Conservation (phyloP, 2,329 filamentous ascomycete species). For the Hymenotorrendiella dingleyae region DNA sequence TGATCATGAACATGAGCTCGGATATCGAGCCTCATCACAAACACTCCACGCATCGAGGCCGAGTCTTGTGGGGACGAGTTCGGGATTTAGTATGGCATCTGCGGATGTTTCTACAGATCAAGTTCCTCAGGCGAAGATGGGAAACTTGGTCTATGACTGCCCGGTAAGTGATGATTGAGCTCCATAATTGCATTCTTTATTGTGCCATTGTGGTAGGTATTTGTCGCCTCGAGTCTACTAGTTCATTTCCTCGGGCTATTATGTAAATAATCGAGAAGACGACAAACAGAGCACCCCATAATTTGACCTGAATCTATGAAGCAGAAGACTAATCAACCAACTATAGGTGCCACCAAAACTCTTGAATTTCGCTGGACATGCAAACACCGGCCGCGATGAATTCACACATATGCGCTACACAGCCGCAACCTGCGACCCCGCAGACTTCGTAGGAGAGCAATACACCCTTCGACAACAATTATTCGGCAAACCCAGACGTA, state of each 20-base stretch:
- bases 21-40: background rate
- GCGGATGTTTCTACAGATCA: conserved; percentile 1
- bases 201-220: too few relatives aligned
- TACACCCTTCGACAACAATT: conserved; percentile 64
- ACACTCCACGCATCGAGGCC: background rate
- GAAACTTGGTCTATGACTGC: conserved; percentile 17
- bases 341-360: conserved; percentile 19
- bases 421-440: conserved; percentile 64
- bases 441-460: conserved; percentile 57
- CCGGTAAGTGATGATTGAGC: too few relatives aligned
- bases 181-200: too few relatives aligned
- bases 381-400: conserved; percentile 22
- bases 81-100: conserved; percentile 1
- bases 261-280: too few relatives aligned
- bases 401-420: conserved; percentile 66
- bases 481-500: conserved; percentile 63
- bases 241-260: too few relatives aligned
- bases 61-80: background rate
- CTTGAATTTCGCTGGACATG: conserved; percentile 8
- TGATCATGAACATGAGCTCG: background rate
- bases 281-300: too few relatives aligned
- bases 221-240: too few relatives aligned
- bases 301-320: too few relatives aligned
- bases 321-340: too few relatives aligned
- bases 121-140: conserved; percentile 5